Percentiles rank a stretch among this genome's conserved stretches.
These are phyloP conservation scores for Neurospora pannonica DNA, from an alignment of 495 filamentous ascomycete genomes.

Conservation along the genomic window DNA sequence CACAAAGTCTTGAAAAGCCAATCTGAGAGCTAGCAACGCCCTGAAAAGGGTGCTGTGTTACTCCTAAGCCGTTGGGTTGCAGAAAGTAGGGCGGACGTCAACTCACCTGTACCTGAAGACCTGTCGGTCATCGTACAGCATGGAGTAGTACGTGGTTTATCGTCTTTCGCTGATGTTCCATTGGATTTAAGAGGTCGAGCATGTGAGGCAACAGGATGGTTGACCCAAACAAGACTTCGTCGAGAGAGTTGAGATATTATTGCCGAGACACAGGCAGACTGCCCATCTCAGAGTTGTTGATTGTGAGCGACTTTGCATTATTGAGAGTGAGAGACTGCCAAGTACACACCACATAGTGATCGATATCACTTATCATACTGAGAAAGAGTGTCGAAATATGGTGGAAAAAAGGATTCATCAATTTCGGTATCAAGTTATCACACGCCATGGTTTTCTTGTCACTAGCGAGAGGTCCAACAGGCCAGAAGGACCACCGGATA, in stretches of 20 bases:
- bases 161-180: neutral
- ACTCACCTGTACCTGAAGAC: neutral
- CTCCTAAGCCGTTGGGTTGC: neutral
- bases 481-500: no score
- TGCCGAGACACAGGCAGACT: no score
- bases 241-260: neutral
- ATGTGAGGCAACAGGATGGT: neutral
- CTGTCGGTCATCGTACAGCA: neutral
- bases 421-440: no score
- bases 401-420: no score
- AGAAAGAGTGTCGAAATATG: no score
- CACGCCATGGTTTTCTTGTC: no score
- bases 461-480: no score
- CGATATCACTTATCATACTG: no score
- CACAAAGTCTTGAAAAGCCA: neutral
- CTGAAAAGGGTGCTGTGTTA: neutral
- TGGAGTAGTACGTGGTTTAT: neutral
- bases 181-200: neutral
- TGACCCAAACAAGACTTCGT: neutral
- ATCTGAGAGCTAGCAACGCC: neutral
- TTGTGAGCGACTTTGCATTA: no score
- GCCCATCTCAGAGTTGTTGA: no score
- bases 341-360: no score
- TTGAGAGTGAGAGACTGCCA: no score
- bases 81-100: neutral